Conservation (phyloP, 345 rosid species). For the Bretschneidera sinensis region DNA sequence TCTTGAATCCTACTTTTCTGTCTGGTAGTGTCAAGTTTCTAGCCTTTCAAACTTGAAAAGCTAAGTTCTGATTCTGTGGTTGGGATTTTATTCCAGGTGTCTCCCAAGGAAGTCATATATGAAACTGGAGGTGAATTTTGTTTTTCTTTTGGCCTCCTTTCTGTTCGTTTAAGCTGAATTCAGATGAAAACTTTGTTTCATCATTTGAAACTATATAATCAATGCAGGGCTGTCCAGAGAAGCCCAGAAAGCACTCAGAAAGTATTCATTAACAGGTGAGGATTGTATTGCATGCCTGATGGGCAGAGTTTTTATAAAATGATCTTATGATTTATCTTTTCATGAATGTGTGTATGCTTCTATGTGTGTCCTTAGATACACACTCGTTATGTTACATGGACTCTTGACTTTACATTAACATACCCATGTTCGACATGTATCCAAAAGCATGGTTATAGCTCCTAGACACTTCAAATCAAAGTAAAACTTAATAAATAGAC, state of each 20-base stretch:
- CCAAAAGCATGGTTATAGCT: too few species aligned
- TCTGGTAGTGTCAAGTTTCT: neutral
- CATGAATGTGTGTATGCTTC: neutral
- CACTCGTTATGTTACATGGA: too few species aligned
- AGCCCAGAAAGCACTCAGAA: conserved; percentile 73
- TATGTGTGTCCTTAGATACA: too few species aligned
- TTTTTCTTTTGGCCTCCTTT: conserved; percentile 12
- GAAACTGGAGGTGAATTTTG: conserved; percentile 62
- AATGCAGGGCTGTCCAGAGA: conserved; percentile 80
- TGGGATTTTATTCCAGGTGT: conserved; percentile 45
- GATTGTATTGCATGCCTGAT: conserved; percentile 1
- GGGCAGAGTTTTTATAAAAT: neutral
- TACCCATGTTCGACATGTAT: too few species aligned
- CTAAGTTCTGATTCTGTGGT: conserved; percentile 15
- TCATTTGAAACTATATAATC: conserved; percentile 1
- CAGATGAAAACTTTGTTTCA: conserved; percentile 1
- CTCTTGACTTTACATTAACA: too few species aligned
- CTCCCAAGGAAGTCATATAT: conserved; percentile 87
- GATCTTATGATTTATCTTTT: neutral
- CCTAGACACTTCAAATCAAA: too few species aligned
- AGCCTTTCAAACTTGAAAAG: conserved; percentile 1
- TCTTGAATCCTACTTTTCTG: conserved; percentile 15
- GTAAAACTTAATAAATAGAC: too few species aligned
- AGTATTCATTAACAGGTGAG: conserved; percentile 68
- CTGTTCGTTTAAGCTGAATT: conserved; percentile 12